Evolutionary conservation across 129 eudicot species (phyloP).

Genomic region (Chrysanthemum lavandulifolium): DNA sequence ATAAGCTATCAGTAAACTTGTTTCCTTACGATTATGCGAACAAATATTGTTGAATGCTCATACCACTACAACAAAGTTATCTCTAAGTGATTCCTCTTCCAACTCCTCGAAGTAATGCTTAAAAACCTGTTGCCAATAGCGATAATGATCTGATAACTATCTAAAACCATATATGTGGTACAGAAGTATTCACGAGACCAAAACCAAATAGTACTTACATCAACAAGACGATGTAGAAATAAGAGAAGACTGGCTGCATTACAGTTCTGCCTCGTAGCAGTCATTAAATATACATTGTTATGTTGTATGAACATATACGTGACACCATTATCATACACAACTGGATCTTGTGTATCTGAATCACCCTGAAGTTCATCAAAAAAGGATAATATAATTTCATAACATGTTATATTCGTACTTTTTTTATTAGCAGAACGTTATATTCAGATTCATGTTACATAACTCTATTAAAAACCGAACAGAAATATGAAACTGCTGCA

Average conservation of each 20-base stretch:
- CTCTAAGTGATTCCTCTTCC: constrained; percentile 99
- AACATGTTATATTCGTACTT: neutral
- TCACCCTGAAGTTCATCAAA: constrained; percentile 57
- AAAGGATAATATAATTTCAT: neutral
- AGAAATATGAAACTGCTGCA: too few relatives aligned
- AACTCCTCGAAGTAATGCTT: constrained; percentile 93
- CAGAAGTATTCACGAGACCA: neutral
- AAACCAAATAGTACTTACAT: constrained; percentile 55
- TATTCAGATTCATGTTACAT: neutral
- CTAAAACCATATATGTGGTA: neutral
- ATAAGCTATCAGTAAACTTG: neutral
- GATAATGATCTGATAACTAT: constrained; percentile 5
- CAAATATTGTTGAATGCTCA: neutral
- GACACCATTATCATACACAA: constrained; percentile 74
- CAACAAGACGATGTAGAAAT: constrained; percentile 78
- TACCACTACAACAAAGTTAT: constrained; percentile 96
- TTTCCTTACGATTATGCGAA: neutral
- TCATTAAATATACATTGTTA: constrained; percentile 82
- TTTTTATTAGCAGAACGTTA: neutral
- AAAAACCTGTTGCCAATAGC: constrained; percentile 62
- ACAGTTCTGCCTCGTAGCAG: constrained; percentile 83
- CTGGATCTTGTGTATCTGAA: constrained; percentile 71
- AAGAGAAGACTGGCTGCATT: constrained; percentile 80
- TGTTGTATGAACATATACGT: constrained; percentile 88
- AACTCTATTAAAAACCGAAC: neutral